A percentile compares a stretch with the other conserved stretches of the same genome.
phyloP scores from a whole-genome alignment of 176 grass and related monocot genomes.

The Areca catechu region DNA sequence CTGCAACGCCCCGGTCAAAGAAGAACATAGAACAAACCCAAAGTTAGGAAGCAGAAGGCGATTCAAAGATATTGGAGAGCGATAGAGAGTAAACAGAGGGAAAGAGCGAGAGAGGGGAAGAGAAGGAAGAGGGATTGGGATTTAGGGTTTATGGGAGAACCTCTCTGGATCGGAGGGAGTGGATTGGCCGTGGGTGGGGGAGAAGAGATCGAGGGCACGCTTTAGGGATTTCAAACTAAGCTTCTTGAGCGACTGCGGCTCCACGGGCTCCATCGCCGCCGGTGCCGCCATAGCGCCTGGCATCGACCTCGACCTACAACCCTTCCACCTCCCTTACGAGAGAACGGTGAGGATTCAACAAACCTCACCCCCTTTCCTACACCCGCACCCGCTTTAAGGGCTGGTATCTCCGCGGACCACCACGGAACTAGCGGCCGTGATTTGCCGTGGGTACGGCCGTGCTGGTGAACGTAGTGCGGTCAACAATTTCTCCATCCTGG shows the following conservation, averaged over 20 bases:
- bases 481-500: too few species aligned
- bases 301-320: too few species aligned
- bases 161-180: slow-evolving; percentile 46
- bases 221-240: slow-evolving; percentile 73
- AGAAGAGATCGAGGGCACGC: slow-evolving; percentile 73
- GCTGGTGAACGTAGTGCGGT: too few species aligned
- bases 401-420: too few species aligned
- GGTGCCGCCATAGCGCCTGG: slow-evolving; percentile 11
- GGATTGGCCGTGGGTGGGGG: slow-evolving; percentile 36
- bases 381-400: too few species aligned
- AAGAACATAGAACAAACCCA: background rate
- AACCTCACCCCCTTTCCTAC: too few species aligned
- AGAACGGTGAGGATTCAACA: too few species aligned
- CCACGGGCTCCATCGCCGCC: slow-evolving; percentile 37
- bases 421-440: too few species aligned
- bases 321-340: too few species aligned
- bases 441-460: too few species aligned
- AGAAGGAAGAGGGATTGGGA: slow-evolving; percentile 1
- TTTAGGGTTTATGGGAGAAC: slow-evolving; percentile 38
- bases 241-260: slow-evolving; percentile 89
- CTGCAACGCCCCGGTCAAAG: slow-evolving; percentile 21
- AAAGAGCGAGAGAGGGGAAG: background rate
- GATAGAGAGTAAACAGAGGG: background rate
- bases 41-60: background rate
- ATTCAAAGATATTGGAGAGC: background rate